Evolutionary conservation across 2,329 filamentous ascomycete genomes (phyloP).

Genomic region (Ophiostoma australiae): DNA sequence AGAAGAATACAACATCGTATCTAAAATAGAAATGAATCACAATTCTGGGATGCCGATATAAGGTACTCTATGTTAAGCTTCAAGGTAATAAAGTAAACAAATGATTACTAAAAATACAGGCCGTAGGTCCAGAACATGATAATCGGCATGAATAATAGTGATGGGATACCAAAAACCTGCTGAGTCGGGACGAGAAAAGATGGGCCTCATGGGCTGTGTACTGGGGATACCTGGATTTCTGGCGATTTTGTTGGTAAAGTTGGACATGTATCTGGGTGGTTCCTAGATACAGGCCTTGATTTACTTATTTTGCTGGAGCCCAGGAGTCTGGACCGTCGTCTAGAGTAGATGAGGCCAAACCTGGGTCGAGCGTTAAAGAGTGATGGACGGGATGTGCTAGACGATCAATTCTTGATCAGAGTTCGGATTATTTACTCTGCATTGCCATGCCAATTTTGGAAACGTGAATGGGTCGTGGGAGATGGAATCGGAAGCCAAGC

Average conservation of each 20-base stretch:
- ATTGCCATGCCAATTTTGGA: not conserved
- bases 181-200: not conserved
- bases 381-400: not conserved
- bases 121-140: not conserved
- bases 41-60: not conserved
- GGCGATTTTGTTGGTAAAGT: not conserved
- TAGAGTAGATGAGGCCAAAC: not conserved
- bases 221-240: not conserved
- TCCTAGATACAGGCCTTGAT: not conserved
- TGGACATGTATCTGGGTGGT: not conserved
- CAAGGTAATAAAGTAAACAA: not conserved
- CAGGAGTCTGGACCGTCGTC: not conserved
- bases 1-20: constrained; percentile 9
- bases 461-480: not conserved
- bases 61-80: not conserved
- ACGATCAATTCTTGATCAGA: not conserved
- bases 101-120: not conserved
- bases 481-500: not conserved
- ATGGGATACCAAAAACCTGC: constrained; percentile 2
- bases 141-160: constrained; percentile 1
- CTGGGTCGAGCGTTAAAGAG: not conserved
- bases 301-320: not conserved
- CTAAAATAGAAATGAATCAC: not conserved
- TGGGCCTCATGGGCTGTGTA: not conserved
- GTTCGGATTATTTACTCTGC: not conserved